These are phyloP conservation scores for Boletus putidus DNA, from an alignment of 1,284 basidiomycete species.

Conservation along the genomic window DNA sequence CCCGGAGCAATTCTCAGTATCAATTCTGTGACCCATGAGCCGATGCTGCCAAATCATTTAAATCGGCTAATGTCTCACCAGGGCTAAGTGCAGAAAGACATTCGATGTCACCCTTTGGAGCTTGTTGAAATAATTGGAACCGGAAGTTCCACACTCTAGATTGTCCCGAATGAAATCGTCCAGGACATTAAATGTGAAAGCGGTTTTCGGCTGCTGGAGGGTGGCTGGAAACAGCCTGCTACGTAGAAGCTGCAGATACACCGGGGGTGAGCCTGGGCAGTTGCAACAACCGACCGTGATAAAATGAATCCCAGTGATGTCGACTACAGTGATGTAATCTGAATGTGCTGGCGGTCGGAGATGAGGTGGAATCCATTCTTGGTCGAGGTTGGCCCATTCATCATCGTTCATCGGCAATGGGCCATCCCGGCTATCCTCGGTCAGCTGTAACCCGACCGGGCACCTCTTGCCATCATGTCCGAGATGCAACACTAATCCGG, in stretches of 20 bases:
- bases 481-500: neutral
- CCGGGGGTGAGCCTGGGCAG: neutral
- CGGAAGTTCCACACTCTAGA: conserved; percentile 31
- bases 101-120: conserved; percentile 28
- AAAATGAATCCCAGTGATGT: neutral
- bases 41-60: no score
- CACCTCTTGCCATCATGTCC: neutral
- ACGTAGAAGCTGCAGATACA: neutral
- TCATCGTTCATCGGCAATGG: neutral
- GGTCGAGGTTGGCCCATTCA: neutral
- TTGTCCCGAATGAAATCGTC: conserved; percentile 32
- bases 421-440: neutral
- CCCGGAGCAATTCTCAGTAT: conserved; percentile 14
- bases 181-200: conserved; percentile 34
- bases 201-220: conserved; percentile 20
- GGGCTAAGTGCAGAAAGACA: conserved; percentile 23
- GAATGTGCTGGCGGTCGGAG: neutral
- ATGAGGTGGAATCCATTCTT: neutral
- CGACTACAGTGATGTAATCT: neutral
- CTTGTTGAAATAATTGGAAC: conserved; percentile 30
- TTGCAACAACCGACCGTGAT: neutral
- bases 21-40: neutral
- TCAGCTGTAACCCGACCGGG: neutral
- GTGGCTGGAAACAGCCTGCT: neutral
- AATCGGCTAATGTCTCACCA: neutral